These are phyloP conservation scores for Boletus sp. DNA, from an alignment of 1,284 basidiomycete genomes.

Conservation along the genomic window DNA sequence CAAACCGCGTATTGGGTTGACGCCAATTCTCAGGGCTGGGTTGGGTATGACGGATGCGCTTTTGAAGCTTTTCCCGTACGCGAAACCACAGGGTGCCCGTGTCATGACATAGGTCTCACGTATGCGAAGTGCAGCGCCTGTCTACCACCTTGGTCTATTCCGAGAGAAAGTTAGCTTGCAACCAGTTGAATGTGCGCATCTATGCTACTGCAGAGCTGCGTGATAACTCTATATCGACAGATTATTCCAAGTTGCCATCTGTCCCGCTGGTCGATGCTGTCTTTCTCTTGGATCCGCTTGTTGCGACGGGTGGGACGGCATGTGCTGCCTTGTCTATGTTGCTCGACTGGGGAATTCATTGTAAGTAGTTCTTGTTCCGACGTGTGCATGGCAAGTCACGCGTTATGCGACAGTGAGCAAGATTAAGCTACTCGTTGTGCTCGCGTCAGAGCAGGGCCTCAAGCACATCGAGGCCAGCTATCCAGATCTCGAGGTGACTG, in stretches of 20 bases:
- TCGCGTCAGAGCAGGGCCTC: conserved; percentile 78
- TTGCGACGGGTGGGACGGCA: conserved; percentile 94
- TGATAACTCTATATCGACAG: conserved; percentile 36
- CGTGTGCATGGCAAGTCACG: background rate
- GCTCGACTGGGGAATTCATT: conserved; percentile 77
- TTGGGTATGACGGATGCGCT: conserved; percentile 91
- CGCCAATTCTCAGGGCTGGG: conserved; percentile 90
- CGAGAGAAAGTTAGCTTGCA: conserved; percentile 87
- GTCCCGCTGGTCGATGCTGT: conserved; percentile 76
- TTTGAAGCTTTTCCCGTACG: conserved; percentile 76
- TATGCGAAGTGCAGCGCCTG: conserved; percentile 59
- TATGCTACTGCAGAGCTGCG: background rate
- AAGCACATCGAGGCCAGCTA: conserved; percentile 60
- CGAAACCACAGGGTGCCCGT: conserved; percentile 10
- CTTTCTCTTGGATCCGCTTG: conserved; percentile 85
- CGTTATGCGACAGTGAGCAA: conserved; percentile 53
- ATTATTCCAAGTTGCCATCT: conserved; percentile 89
- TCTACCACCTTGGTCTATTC: conserved; percentile 89
- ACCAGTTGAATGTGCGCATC: conserved; percentile 80
- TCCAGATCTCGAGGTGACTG: conserved; percentile 75
- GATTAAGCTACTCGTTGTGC: conserved; percentile 81
- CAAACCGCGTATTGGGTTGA: conserved; percentile 77
- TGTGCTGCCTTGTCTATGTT: conserved; percentile 83
- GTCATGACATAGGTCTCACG: conserved; percentile 1
- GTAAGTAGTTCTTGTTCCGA: conserved; percentile 38